Base-by-base conservation (phyloP, 2,329 filamentous ascomycete species). In the Aureobasidium sp. region DNA sequence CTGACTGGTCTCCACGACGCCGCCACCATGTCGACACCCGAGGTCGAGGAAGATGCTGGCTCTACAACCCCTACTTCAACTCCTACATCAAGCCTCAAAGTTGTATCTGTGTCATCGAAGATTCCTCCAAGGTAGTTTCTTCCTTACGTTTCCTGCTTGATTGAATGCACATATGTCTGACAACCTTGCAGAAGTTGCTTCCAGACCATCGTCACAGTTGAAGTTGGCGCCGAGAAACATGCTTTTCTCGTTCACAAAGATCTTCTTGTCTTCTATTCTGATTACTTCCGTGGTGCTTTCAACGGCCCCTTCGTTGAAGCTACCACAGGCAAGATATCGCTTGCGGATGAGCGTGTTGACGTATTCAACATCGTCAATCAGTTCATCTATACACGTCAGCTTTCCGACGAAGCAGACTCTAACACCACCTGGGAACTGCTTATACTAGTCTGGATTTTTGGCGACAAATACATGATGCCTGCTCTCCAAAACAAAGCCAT, bases 211-310 rank as follows among this genome's bases (percentile, higher is more conserved):
- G 56, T 59, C 8, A 49, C 44, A 12, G 22, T 59, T 17, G 44
- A 49, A 41, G 44, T 59, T 3, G 56, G 56, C 12, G 12, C 20
- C n/a, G 8, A 41, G 20, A 49, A 48, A 17, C 6, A 60, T 53
- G 20, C 57, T 2, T 66, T 68, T 59, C 52, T 59, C 20, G 64
- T 64, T 5, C 66, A 68, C 58, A 65, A 65, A 37, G 62, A 60
- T 31, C 63, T 68, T 5, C 59, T 67, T 11, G 64, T 64, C 55
- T 42, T 31, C 29, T 55, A 63, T 41, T 68, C 67, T 5, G 48
- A 63, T n/a, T 67, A 66, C 60, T 66, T 67, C 55, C 58, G 63
- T 44, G 53, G 64, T 25, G 63, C 63, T 2, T 58, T 68, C 22
- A 49, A 61, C 20, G 61, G 63, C 27, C 12, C 17, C 22, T 59